Evolutionary conservation across 768 basidiomycete genomes (phyloP).

Genomic region (Leccinum longicurvipes): DNA sequence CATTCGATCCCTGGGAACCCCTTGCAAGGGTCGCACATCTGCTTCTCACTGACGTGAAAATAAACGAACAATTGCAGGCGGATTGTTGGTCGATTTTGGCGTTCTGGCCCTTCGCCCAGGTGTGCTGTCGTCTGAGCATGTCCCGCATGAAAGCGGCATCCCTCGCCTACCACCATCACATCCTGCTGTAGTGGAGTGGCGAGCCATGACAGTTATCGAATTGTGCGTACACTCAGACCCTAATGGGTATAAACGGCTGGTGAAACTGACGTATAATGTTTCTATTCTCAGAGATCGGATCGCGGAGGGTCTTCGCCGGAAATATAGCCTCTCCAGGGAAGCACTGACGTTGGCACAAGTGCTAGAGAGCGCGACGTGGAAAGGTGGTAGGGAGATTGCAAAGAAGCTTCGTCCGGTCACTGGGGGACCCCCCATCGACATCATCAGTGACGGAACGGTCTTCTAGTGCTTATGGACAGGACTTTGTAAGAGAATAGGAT

Average conservation of each 20-base stretch:
- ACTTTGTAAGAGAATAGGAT: background rate
- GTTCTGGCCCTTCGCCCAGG: conserved; percentile 66
- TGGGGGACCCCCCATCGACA: conserved; percentile 84
- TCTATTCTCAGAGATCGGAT: conserved; percentile 72
- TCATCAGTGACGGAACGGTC: conserved; percentile 81
- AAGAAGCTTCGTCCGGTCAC: conserved; percentile 66
- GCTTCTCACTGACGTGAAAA: background rate
- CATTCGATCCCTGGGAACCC: background rate
- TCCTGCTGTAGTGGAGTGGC: conserved; percentile 93
- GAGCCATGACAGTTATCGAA: conserved; percentile 91
- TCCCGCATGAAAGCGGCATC: conserved; percentile 38
- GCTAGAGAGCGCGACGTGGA: conserved; percentile 95
- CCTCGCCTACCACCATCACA: conserved; percentile 72
- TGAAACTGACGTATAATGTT: conserved; percentile 2
- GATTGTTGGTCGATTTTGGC: conserved; percentile 81
- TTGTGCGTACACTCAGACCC: conserved; percentile 54
- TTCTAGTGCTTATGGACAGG: conserved; percentile 41
- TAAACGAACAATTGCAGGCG: conserved; percentile 47
- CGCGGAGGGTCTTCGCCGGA: conserved; percentile 61
- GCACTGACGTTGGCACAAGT: conserved; percentile 81
- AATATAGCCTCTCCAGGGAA: conserved; percentile 46
- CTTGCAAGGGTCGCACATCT: background rate
- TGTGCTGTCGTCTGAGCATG: conserved; percentile 48
- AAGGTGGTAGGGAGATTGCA: conserved; percentile 92
- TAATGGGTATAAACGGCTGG: background rate